A percentile compares a stretch with the other conserved stretches of the same genome.
These are phyloP conservation scores for Thielaviopsis ethacetica DNA, from an alignment of 2,329 filamentous ascomycete species.

Conservation along the genomic window DNA sequence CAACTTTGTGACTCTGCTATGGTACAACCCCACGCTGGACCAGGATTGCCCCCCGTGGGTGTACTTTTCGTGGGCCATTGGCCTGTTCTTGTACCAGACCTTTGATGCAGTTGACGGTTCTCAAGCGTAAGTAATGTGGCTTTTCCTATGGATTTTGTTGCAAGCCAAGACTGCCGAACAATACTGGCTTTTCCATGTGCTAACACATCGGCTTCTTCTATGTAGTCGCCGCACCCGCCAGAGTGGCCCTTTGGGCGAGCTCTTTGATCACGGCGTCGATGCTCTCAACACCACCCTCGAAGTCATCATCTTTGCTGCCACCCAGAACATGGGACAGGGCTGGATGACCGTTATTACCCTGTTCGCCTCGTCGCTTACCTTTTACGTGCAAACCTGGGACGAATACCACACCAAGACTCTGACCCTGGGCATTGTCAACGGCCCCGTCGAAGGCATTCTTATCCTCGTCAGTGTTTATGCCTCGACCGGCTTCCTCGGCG, in stretches of 20 bases:
- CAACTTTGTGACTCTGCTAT: slow-evolving; percentile 83
- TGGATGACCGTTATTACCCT: slow-evolving; percentile 76
- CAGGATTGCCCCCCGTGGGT: slow-evolving; percentile 91
- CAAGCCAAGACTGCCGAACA: too few relatives aligned
- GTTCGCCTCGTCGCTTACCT: slow-evolving; percentile 79
- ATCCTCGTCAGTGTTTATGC: slow-evolving; percentile 69
- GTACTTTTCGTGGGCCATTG: slow-evolving; percentile 78
- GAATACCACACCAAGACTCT: slow-evolving; percentile 97
- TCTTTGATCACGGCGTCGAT: slow-evolving; percentile 96
- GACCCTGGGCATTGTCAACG: slow-evolving; percentile 80
- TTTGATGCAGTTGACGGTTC: slow-evolving; percentile 94
- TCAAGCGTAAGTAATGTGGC: slow-evolving; percentile 55
- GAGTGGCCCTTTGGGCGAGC: slow-evolving; percentile 82
- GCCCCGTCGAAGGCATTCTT: slow-evolving; percentile 86
- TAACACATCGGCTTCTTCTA: not conserved
- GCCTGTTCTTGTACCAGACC: slow-evolving; percentile 91
- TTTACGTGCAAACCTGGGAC: slow-evolving; percentile 98
- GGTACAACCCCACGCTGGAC: slow-evolving; percentile 90
- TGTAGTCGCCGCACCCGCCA: slow-evolving; percentile 68
- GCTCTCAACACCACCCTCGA: slow-evolving; percentile 93
- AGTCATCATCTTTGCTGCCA: slow-evolving; percentile 76
- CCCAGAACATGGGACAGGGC: slow-evolving; percentile 82
- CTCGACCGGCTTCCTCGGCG: slow-evolving; percentile 70
- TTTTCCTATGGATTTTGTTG: too few relatives aligned
- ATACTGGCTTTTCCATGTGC: not conserved